A percentile compares a stretch with the other conserved stretches of the same genome.
Conservation (phyloP, 805 yeast genomes). For the Sungouiella thailandica region DNA sequence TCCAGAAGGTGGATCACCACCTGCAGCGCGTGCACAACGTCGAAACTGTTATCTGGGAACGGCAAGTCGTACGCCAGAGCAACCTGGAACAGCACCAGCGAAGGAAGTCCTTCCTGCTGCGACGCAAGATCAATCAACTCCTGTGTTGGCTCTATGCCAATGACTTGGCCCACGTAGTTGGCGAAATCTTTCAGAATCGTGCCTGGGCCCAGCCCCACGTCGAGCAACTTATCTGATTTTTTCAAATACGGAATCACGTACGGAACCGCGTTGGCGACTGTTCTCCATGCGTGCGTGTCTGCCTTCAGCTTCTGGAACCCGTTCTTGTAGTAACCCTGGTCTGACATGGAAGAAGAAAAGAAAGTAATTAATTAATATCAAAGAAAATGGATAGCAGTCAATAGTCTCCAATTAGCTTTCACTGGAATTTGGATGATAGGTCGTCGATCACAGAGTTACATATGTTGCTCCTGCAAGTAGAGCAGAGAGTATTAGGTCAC, state of each 20-base stretch:
- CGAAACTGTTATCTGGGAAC: conserved; percentile 32
- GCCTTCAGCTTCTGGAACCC: conserved; percentile 20
- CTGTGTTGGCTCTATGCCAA: conserved; percentile 29
- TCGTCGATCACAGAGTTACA: too few relatives aligned
- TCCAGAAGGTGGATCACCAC: conserved; percentile 33
- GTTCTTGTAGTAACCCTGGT: conserved; percentile 21
- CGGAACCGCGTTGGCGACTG: conserved; percentile 23
- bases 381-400: too few relatives aligned
- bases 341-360: too few relatives aligned
- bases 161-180: conserved; percentile 20
- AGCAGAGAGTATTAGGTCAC: too few relatives aligned
- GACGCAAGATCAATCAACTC: conserved; percentile 22
- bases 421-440: too few relatives aligned
- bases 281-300: conserved; percentile 31
- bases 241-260: conserved; percentile 23
- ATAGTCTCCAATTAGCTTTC: too few relatives aligned
- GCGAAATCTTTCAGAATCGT: conserved; percentile 33
- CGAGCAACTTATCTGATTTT: conserved; percentile 24
- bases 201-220: conserved; percentile 43
- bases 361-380: too few relatives aligned
- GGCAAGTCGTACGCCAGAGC: conserved; percentile 30
- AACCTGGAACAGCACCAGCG: conserved; percentile 18
- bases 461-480: too few relatives aligned
- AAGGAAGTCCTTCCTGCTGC: background rate
- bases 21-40: conserved; percentile 35